Conservation (phyloP, 1,284 basidiomycete species). For the Coriolopsis trogii region DNA sequence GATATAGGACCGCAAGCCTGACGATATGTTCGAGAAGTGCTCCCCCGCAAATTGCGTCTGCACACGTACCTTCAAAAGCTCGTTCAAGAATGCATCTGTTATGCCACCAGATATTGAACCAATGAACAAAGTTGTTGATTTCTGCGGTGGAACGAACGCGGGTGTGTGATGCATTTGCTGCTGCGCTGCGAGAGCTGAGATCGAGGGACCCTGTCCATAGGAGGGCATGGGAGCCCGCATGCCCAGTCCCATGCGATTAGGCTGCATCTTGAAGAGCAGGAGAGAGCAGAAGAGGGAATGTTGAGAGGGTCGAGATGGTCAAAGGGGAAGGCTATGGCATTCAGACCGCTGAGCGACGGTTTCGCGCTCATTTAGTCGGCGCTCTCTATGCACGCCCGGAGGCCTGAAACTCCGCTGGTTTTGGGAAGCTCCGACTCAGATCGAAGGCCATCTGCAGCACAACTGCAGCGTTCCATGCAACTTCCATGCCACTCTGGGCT, state of each 20-base stretch:
- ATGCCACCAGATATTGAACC: conserved; percentile 96
- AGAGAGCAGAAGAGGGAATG: neutral
- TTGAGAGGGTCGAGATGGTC: neutral
- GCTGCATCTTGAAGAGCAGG: conserved; percentile 51
- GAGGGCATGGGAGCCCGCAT: conserved; percentile 82
- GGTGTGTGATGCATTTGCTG: conserved; percentile 65
- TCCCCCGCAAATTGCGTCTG: neutral
- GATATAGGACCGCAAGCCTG: conserved; percentile 88
- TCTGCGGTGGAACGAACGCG: conserved; percentile 58
- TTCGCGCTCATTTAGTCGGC: no score
- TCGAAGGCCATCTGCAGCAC: no score
- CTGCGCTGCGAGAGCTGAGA: conserved; percentile 83
- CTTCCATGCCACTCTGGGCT: no score
- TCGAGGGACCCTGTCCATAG: conserved; percentile 85
- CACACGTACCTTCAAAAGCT: conserved; percentile 72
- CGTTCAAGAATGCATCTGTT: conserved; percentile 77
- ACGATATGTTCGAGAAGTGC: neutral
- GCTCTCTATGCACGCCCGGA: no score
- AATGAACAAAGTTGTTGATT: conserved; percentile 78
- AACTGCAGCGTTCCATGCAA: no score
- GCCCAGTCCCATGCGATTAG: conserved; percentile 82
- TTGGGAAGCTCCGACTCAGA: no score
- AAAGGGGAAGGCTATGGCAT: no score
- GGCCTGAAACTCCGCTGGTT: no score
- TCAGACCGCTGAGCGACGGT: no score